Percentiles rank a stretch among this genome's conserved stretches.
Conservation (phyloP, 495 filamentous ascomycete genomes). For the Halenospora varia region DNA sequence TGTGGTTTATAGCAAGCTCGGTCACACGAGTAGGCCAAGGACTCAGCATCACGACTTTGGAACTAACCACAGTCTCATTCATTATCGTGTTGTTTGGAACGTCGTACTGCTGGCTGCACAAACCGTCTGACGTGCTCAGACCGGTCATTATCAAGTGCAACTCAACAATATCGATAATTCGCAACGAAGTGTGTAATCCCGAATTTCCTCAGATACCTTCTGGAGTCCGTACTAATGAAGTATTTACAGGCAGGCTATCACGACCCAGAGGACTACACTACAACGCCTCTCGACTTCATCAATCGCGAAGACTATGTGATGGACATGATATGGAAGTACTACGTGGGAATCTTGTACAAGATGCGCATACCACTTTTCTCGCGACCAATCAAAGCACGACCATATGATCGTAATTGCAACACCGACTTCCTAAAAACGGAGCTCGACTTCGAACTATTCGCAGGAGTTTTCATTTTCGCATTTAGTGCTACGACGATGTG, state of each 20-base stretch:
- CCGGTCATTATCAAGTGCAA: neutral
- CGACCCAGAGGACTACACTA: neutral
- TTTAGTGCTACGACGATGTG: too few relatives aligned
- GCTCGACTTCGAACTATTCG: neutral
- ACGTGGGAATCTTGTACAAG: neutral
- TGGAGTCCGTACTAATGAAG: too few relatives aligned
- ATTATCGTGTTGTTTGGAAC: neutral
- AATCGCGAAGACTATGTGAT: too few relatives aligned
- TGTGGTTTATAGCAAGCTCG: constrained; percentile 8
- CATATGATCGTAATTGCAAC: too few relatives aligned
- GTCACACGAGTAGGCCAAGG: neutral
- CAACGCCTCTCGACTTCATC: constrained; percentile 20
- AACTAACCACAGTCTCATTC: constrained; percentile 6
- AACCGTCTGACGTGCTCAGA: neutral
- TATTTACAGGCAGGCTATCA: neutral
- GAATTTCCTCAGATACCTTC: too few relatives aligned
- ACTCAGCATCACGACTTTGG: constrained; percentile 2
- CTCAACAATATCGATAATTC: neutral
- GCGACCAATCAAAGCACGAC: neutral
- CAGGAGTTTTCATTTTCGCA: constrained; percentile 25
- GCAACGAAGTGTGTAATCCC: too few relatives aligned
- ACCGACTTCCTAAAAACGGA: neutral
- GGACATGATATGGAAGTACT: too few relatives aligned
- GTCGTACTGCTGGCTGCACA: constrained; percentile 4
- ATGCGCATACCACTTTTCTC: neutral